These are phyloP conservation scores for Kodamaea ohmeri DNA, from an alignment of 1,139 yeast species.

Conservation along the genomic window DNA sequence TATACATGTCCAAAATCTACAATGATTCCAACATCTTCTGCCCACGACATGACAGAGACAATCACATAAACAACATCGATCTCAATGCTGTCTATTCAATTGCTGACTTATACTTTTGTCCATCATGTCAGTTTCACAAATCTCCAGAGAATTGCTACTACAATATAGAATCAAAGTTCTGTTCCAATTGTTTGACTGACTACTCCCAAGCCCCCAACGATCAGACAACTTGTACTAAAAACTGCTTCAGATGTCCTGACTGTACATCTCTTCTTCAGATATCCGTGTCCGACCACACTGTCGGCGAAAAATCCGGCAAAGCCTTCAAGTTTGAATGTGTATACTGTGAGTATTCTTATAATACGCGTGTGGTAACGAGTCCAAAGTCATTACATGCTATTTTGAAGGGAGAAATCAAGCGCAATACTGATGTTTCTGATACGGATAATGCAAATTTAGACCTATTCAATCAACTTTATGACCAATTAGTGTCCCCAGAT, in stretches of 20 bases:
- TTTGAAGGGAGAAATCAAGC: constrained; percentile 18
- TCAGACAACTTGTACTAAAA: constrained; percentile 29
- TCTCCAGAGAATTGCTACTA: constrained; percentile 28
- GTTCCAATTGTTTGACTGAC: constrained; percentile 38
- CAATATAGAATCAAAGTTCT: constrained; percentile 30
- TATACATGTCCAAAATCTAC: constrained; percentile 21
- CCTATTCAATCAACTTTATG: no score
- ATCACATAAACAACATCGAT: constrained; percentile 12
- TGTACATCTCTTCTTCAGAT: constrained; percentile 31
- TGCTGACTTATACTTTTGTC: constrained; percentile 35
- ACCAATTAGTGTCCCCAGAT: no score
- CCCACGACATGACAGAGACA: constrained; percentile 14
- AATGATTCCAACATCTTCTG: constrained; percentile 23
- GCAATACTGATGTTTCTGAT: background rate
- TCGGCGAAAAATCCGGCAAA: constrained; percentile 28
- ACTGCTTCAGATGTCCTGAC: constrained; percentile 41
- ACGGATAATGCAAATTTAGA: no score
- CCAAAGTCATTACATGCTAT: constrained; percentile 37
- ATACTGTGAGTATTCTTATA: constrained; percentile 29
- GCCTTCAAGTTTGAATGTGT: constrained; percentile 34
- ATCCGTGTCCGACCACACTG: constrained; percentile 22
- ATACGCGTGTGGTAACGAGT: constrained; percentile 29
- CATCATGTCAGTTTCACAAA: constrained; percentile 33
- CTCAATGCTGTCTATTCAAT: constrained; percentile 14
- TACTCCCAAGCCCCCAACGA: constrained; percentile 24